phyloP scores from a whole-genome alignment of 2,329 filamentous ascomycete species.

The Fusarium sp. region DNA sequence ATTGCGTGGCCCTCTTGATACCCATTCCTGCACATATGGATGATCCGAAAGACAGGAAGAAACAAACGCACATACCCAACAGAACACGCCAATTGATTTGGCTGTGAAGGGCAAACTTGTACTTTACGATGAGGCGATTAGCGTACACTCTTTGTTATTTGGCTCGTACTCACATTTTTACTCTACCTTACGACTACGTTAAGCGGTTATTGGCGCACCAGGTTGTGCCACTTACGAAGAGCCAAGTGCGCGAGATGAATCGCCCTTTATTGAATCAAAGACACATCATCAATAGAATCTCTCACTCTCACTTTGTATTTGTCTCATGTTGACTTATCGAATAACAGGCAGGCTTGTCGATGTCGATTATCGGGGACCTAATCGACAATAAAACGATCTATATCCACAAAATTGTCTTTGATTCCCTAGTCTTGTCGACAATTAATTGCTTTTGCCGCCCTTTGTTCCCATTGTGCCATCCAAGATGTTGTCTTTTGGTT shows the following conservation, averaged over 20 bases:
- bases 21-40: conserved; percentile 53
- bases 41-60: conserved; percentile 42
- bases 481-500: conserved; percentile 15
- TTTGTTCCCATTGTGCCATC: conserved; percentile 30
- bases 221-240: conserved; percentile 7
- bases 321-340: conserved; percentile 8
- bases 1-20: conserved; percentile 54
- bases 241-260: conserved; percentile 15
- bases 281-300: conserved; percentile 15
- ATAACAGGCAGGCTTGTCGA: not conserved
- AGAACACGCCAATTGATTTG: conserved; percentile 39
- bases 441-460: conserved; percentile 36
- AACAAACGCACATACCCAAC: conserved; percentile 30
- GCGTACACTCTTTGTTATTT: conserved; percentile 27
- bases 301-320: not conserved
- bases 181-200: conserved; percentile 13
- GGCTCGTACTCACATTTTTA: conserved; percentile 7
- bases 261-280: conserved; percentile 14
- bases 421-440: conserved; percentile 14
- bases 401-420: conserved; percentile 23
- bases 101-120: conserved; percentile 35
- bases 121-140: conserved; percentile 31
- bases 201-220: conserved; percentile 4
- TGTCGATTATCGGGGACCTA: not conserved
- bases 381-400: conserved; percentile 11